Evolutionary conservation across 1,284 basidiomycete genomes (phyloP).

Genomic region (Marasmius oreades): DNA sequence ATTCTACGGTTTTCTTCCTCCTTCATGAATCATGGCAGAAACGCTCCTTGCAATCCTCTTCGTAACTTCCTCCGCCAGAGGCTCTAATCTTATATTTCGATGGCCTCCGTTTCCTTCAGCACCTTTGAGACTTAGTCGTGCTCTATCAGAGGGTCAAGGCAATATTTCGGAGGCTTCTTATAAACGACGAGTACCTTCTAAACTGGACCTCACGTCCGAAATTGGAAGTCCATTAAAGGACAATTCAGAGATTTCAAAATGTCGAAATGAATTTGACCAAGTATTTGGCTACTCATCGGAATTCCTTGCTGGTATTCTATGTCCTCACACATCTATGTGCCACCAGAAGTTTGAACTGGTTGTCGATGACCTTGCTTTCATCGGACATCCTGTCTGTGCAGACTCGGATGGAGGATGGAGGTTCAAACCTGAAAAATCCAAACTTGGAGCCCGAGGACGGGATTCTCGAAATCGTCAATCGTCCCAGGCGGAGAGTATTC

Average conservation of each 20-base stretch:
- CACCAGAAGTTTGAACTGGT: slow-evolving; percentile 94
- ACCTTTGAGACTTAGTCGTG: slow-evolving; percentile 58
- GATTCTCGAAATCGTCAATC: slow-evolving; percentile 43
- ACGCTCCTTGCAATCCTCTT: slow-evolving; percentile 71
- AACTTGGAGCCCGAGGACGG: slow-evolving; percentile 47
- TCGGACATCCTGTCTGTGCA: slow-evolving; percentile 91
- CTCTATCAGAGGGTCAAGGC: slow-evolving; percentile 42
- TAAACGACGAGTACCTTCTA: slow-evolving; percentile 31
- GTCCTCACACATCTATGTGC: slow-evolving; percentile 77
- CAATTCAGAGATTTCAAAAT: slow-evolving; percentile 28
- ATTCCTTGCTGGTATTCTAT: slow-evolving; percentile 80
- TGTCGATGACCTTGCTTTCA: slow-evolving; percentile 91
- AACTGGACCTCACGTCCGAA: slow-evolving; percentile 43
- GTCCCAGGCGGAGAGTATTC: slow-evolving; percentile 25
- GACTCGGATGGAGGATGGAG: slow-evolving; percentile 73
- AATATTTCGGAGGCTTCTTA: slow-evolving; percentile 12
- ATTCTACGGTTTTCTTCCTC: too few species aligned
- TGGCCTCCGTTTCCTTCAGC: slow-evolving; percentile 67
- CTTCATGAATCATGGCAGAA: slow-evolving; percentile 54
- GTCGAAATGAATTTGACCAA: slow-evolving; percentile 54
- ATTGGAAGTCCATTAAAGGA: slow-evolving; percentile 34
- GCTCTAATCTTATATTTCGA: slow-evolving; percentile 65
- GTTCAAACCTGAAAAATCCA: slow-evolving; percentile 59
- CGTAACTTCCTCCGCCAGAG: slow-evolving; percentile 73
- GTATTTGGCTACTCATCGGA: slow-evolving; percentile 80